Evolutionary conservation across 108 stramenopile genomes (phyloP), one percentile per base, ranked within the genome.

Genomic region (Nitzschia inconspicua): DNA sequence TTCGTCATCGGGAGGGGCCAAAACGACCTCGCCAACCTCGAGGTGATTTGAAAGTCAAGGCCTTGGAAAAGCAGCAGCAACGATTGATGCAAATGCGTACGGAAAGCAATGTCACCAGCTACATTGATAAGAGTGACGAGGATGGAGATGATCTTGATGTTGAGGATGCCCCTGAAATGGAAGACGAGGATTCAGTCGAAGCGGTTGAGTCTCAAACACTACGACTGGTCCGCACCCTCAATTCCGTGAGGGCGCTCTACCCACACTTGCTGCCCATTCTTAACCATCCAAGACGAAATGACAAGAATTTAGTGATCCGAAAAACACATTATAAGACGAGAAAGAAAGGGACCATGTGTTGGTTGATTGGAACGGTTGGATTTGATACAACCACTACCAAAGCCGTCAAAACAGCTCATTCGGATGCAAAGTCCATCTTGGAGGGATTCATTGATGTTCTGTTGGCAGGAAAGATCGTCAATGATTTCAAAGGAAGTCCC

Each of bases 191-290:
- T 39, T 20, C 23, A 19, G 14, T 28, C 7, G 1, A n/a, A n/a
- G 44, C 22, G 25, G 37, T 49, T 25, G 56, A 63, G 19, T 43
- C 62, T 27, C 24, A 31, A 8, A 20, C 18, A 24, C 13, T 66
- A 5, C 69, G 47, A 10, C 23, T 71, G 18, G 60, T 63, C 6
- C 48, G 60, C 20, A 66, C 65, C 27, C 23, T 63, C 30, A 75
- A 75, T 56, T 68, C 73, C 6, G 59, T 75, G 8, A 44, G 73
- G 2, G 66, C 61, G 0, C 9, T 68, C 23, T 48, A 42, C 29
- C 66, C 73, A 34, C 62, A 64, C 32, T 29, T 75, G 28, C 13
- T 68, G 1, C 46, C 53, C 11, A 64, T 68, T 10, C 19, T 75
- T 6, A 55, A 57, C 40, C 73, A 75, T 25, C 34, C 46, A 27